Percentiles rank a stretch among this genome's conserved stretches.
phyloP scores from a whole-genome alignment of 331 rosid species.

The Prunus yedoensis region DNA sequence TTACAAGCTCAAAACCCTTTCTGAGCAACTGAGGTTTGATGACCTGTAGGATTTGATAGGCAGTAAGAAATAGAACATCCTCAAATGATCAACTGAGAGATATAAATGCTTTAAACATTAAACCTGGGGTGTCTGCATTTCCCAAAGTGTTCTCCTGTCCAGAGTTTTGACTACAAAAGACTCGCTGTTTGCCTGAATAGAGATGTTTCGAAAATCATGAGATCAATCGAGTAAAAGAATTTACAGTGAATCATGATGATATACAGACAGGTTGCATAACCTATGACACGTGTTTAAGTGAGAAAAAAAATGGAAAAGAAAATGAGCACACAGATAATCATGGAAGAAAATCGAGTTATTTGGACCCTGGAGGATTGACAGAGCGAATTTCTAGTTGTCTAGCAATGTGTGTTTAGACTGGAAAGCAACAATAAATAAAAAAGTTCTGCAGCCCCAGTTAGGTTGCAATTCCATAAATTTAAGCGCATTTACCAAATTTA shows the following conservation, averaged over 20 bases:
- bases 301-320: background rate
- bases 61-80: background rate
- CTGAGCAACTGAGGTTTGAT: conserved; percentile 81
- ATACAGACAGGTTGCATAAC: background rate
- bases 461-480: background rate
- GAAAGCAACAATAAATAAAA: background rate
- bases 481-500: background rate
- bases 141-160: conserved; percentile 88
- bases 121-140: conserved; percentile 99
- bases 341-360: conserved; percentile 11
- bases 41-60: conserved; percentile 44
- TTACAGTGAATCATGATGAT: background rate
- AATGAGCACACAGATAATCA: background rate
- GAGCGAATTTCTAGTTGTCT: background rate
- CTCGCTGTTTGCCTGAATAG: conserved; percentile 71
- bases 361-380: conserved; percentile 9
- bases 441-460: background rate
- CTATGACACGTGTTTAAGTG: background rate
- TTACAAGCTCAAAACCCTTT: conserved; percentile 88
- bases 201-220: conserved; percentile 19
- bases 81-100: conserved; percentile 16
- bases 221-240: conserved; percentile 4
- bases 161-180: conserved; percentile 81
- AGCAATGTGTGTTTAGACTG: background rate
- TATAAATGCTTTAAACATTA: background rate